These are phyloP conservation scores for Fusarium paranaense DNA, from an alignment of 2,329 filamentous ascomycete species.

Conservation along the genomic window DNA sequence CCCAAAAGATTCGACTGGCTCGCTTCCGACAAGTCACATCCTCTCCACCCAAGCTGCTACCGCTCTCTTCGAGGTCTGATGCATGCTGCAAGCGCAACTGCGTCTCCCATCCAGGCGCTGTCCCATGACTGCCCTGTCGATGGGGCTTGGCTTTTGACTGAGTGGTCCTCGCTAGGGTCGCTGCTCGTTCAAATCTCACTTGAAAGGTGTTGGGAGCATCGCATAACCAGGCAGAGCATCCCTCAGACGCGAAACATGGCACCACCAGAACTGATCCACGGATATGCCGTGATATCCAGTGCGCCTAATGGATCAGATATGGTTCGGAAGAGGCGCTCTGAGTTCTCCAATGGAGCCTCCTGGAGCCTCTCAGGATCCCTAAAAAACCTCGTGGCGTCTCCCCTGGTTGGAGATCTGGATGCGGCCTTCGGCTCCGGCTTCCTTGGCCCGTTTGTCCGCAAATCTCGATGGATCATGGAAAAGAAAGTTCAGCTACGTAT, in stretches of 20 bases:
- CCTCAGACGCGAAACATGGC: slow-evolving; percentile 1
- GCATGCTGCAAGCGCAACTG: slow-evolving; percentile 9
- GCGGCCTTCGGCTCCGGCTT: slow-evolving; percentile 6
- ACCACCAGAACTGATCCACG: neutral
- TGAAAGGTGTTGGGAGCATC: neutral
- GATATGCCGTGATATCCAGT: slow-evolving; percentile 3
- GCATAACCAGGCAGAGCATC: neutral
- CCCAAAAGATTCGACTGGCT: slow-evolving; percentile 23
- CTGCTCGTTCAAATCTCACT: neutral
- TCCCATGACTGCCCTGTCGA: neutral
- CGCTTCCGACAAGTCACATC: slow-evolving; percentile 19
- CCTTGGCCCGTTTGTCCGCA: slow-evolving; percentile 15
- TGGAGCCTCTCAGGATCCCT: slow-evolving; percentile 12
- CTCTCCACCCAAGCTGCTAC: slow-evolving; percentile 18
- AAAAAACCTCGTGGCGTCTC: slow-evolving; percentile 23
- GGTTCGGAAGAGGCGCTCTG: slow-evolving; percentile 7
- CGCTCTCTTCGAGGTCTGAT: neutral
- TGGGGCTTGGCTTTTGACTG: neutral
- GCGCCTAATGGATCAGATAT: neutral
- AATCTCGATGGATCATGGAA: slow-evolving; percentile 12
- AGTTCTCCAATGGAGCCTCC: slow-evolving; percentile 7
- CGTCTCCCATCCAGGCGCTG: slow-evolving; percentile 1
- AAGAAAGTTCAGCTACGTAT: slow-evolving; percentile 10
- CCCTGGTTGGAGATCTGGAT: slow-evolving; percentile 8
- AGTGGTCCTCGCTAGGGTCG: neutral